A percentile compares a stretch with the other conserved stretches of the same genome.
Evolutionary conservation across 2,329 filamentous ascomycete species (phyloP).

Genomic region (Curvularia sp.): DNA sequence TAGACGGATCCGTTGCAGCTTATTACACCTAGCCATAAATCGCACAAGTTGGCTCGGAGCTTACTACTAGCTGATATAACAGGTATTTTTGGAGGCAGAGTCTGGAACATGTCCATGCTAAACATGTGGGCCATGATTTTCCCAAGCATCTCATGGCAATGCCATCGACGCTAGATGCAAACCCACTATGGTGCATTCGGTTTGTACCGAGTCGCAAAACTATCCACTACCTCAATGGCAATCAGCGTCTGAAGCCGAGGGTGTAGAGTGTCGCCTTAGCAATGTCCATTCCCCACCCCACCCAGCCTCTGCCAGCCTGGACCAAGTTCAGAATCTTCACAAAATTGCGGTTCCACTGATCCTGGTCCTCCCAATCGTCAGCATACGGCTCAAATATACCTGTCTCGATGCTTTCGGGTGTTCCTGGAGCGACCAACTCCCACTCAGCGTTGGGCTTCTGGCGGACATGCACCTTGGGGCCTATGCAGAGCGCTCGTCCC

Average conservation of each 20-base stretch:
- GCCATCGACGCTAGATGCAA: background rate
- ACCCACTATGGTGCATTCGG: background rate
- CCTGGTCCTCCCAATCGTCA: conserved; percentile 64
- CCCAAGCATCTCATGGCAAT: background rate
- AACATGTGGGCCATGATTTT: background rate
- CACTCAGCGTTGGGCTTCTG: conserved; percentile 49
- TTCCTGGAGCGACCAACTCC: conserved; percentile 35
- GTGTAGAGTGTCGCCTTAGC: conserved; percentile 38
- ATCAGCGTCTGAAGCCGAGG: conserved; percentile 28
- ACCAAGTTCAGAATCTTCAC: conserved; percentile 62
- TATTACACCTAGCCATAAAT: background rate
- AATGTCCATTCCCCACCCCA: conserved; percentile 56
- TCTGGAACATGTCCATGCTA: background rate
- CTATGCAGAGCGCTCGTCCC: conserved; percentile 65
- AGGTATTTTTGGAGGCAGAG: background rate
- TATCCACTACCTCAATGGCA: background rate
- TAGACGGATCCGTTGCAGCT: background rate
- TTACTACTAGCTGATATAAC: background rate
- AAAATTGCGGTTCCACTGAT: conserved; percentile 63
- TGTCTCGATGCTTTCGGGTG: conserved; percentile 47
- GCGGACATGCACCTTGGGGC: conserved; percentile 61
- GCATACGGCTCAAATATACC: conserved; percentile 68
- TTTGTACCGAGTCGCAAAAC: background rate
- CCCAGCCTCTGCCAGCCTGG: conserved; percentile 61
- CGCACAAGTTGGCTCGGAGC: background rate